These are phyloP conservation scores for Xanthoparmelia taractica DNA, from an alignment of 495 filamentous ascomycete species.

Conservation along the genomic window DNA sequence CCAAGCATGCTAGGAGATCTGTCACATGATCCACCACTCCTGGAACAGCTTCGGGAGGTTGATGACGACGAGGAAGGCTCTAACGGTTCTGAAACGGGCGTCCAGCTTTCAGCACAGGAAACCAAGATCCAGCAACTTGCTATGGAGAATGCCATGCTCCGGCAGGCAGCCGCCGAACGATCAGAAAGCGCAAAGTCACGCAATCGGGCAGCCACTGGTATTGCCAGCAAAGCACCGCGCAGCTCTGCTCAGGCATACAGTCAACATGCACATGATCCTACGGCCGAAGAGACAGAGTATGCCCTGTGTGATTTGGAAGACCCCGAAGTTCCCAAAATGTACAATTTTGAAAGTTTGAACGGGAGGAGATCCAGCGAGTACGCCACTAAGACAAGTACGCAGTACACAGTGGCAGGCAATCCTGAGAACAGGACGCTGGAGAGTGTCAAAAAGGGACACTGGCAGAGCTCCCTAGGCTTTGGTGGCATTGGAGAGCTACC, in stretches of 20 bases:
- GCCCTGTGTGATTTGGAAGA: slow-evolving; percentile 66
- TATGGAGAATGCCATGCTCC: slow-evolving; percentile 63
- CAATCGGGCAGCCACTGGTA: slow-evolving; percentile 45
- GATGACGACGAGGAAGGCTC: slow-evolving; percentile 74
- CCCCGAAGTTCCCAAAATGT: slow-evolving; percentile 48
- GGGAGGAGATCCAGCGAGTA: slow-evolving; percentile 59
- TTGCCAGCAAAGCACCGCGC: slow-evolving; percentile 15
- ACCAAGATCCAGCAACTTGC: slow-evolving; percentile 67
- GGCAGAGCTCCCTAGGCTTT: slow-evolving; percentile 83
- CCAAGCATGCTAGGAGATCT: slow-evolving; percentile 80
- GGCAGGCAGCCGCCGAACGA: slow-evolving; percentile 52
- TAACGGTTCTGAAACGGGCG: slow-evolving; percentile 54
- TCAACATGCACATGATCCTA: slow-evolving; percentile 54
- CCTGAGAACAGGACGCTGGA: slow-evolving; percentile 69
- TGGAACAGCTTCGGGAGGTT: slow-evolving; percentile 74
- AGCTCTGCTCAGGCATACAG: slow-evolving; percentile 34
- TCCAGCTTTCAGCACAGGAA: slow-evolving; percentile 52
- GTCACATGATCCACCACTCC: slow-evolving; percentile 58
- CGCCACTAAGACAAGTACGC: slow-evolving; percentile 44
- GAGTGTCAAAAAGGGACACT: slow-evolving; percentile 71
- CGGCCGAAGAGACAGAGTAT: slow-evolving; percentile 64
- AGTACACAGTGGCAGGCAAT: slow-evolving; percentile 46
- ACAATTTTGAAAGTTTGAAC: slow-evolving; percentile 35
- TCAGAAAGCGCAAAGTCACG: slow-evolving; percentile 55
- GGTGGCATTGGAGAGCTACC: slow-evolving; percentile 59